Conservation (phyloP, 768 basidiomycete species). For the Gymnopilus junonius region DNA sequence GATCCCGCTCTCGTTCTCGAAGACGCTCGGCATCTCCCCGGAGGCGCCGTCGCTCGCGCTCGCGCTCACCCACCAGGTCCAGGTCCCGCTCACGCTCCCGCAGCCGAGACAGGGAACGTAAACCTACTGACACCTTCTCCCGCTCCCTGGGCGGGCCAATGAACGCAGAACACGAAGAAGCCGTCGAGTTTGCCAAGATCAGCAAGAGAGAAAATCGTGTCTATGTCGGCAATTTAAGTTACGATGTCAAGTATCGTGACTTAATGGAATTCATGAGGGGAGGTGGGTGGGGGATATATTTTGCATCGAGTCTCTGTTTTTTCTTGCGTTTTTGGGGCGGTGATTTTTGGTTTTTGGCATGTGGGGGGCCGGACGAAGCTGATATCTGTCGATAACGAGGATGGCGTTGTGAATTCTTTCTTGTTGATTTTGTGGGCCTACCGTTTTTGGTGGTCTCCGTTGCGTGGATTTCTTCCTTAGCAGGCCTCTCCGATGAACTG, state of each 20-base stretch:
- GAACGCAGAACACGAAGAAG: constrained; percentile 92
- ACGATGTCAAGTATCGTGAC: constrained; percentile 98
- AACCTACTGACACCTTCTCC: constrained; percentile 66
- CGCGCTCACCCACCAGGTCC: constrained; percentile 40
- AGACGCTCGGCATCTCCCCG: constrained; percentile 56
- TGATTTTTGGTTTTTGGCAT: neutral
- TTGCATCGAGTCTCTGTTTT: constrained; percentile 4
- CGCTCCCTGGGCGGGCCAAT: constrained; percentile 88
- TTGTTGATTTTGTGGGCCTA: constrained; percentile 27
- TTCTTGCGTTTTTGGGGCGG: neutral
- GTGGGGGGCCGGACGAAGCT: neutral
- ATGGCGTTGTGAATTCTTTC: constrained; percentile 14
- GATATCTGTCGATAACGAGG: neutral
- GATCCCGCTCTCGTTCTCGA: constrained; percentile 49
- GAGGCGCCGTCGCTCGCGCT: constrained; percentile 58
- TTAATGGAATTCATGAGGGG: constrained; percentile 99
- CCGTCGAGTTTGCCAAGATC: constrained; percentile 92
- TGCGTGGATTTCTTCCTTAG: constrained; percentile 9
- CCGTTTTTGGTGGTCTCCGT: constrained; percentile 22
- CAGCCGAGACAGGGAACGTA: constrained; percentile 56
- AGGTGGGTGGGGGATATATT: constrained; percentile 86
- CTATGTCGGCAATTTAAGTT: constrained; percentile 98
- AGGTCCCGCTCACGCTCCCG: constrained; percentile 65
- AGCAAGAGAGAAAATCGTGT: constrained; percentile 98
- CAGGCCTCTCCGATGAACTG: constrained; percentile 42